Conservation (phyloP, 2,329 filamentous ascomycete genomes). For the Volutella citrinella region DNA sequence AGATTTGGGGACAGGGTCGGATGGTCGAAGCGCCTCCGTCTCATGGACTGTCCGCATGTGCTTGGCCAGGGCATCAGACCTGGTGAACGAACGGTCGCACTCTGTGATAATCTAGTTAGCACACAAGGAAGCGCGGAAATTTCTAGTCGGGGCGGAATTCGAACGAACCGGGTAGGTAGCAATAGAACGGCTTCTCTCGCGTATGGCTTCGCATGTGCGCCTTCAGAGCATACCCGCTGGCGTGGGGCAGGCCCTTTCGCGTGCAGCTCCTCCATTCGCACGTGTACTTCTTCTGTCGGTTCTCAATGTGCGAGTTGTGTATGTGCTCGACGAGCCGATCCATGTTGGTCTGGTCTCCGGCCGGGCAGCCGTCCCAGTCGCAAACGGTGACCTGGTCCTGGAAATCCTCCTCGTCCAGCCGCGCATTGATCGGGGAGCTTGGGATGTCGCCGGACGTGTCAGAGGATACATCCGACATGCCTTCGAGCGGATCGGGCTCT, state of each 20-base stretch:
- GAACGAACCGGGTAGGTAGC: conserved; percentile 77
- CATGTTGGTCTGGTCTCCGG: conserved; percentile 74
- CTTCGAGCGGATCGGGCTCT: conserved; percentile 52
- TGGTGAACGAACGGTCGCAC: conserved; percentile 94
- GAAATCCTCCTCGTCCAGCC: conserved; percentile 70
- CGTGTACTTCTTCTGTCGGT: conserved; percentile 92
- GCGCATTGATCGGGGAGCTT: conserved; percentile 63
- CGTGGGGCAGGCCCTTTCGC: conserved; percentile 86
- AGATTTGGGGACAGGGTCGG: conserved; percentile 70
- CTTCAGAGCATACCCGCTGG: conserved; percentile 91
- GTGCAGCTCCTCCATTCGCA: conserved; percentile 94
- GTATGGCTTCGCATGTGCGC: conserved; percentile 98
- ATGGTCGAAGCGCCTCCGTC: conserved; percentile 85
- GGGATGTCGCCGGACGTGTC: conserved; percentile 87
- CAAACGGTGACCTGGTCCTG: conserved; percentile 77
- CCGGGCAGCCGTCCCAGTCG: conserved; percentile 72
- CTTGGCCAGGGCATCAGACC: conserved; percentile 93
- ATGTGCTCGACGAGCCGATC: conserved; percentile 78
- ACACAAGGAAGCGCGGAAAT: no score
- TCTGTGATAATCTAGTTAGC: conserved; percentile 51
- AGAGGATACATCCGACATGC: conserved; percentile 73
- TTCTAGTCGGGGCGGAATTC: neutral
- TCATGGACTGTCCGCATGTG: conserved; percentile 99
- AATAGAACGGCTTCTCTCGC: conserved; percentile 97
- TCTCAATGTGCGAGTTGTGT: conserved; percentile 91